Evolutionary conservation across 2,329 filamentous ascomycete genomes (phyloP).

Genomic region (Hypomyces rosellus): DNA sequence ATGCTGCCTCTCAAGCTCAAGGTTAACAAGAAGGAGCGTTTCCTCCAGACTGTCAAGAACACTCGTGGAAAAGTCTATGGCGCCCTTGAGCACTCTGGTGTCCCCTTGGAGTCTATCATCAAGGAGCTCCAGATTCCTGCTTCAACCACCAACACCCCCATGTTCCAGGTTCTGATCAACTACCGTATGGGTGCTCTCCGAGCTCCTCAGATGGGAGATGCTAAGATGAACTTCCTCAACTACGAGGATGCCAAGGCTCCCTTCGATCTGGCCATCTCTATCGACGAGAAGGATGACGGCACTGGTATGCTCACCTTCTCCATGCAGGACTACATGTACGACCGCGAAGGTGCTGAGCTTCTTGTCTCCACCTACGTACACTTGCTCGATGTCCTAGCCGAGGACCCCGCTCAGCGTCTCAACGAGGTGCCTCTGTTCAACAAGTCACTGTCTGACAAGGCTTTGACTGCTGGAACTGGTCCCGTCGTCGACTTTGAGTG

Average conservation of each 20-base stretch:
- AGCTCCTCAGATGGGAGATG: constrained; percentile 9
- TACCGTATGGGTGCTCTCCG: constrained; percentile 26
- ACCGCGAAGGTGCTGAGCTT: background rate
- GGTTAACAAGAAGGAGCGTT: background rate
- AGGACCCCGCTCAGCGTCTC: background rate
- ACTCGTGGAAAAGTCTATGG: background rate
- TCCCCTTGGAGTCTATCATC: constrained; percentile 42
- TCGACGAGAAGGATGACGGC: constrained; percentile 1
- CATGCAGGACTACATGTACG: constrained; percentile 6
- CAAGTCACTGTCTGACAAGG: background rate
- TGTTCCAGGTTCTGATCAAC: constrained; percentile 43
- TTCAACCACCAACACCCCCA: constrained; percentile 30
- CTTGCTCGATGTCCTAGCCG: background rate
- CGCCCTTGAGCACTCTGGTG: constrained; percentile 15
- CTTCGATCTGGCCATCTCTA: constrained; percentile 3
- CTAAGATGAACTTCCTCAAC: background rate
- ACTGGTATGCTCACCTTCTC: constrained; percentile 1
- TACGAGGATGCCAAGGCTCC: constrained; percentile 3
- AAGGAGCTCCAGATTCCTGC: constrained; percentile 34
- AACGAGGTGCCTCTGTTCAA: background rate
- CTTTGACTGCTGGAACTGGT: background rate
- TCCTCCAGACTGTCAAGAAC: background rate
- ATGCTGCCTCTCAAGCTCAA: background rate
- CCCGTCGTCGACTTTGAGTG: background rate
- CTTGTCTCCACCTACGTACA: constrained; percentile 1